Conservation (phyloP, 1,139 yeast species). For the Suzukiozyma palmioleophila region DNA sequence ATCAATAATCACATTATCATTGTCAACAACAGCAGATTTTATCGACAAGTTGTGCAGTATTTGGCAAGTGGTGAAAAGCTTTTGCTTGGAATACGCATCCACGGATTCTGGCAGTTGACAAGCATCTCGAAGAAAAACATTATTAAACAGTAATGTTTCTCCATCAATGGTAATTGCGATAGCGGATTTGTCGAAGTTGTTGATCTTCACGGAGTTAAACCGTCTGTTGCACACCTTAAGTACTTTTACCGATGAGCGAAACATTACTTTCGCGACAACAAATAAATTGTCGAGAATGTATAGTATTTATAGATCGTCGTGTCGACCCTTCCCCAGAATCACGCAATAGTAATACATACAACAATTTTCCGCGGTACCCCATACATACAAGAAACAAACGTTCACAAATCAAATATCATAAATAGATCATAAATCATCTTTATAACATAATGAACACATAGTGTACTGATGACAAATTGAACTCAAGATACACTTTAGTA, state of each 20-base stretch:
- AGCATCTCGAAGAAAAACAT: slow-evolving; percentile 63
- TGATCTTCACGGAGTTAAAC: slow-evolving; percentile 3
- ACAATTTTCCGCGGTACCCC: no score
- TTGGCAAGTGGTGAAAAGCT: slow-evolving; percentile 60
- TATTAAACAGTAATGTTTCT: slow-evolving; percentile 40
- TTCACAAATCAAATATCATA: no score
- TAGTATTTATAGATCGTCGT: no score
- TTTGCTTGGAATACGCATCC: slow-evolving; percentile 58
- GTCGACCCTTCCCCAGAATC: no score
- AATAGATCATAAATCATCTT: no score
- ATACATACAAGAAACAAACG: no score
- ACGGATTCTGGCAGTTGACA: slow-evolving; percentile 48
- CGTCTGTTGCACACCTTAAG: not conserved
- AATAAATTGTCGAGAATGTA: no score
- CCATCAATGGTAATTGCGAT: slow-evolving; percentile 20
- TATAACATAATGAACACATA: no score
- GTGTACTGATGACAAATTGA: no score
- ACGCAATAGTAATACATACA: no score
- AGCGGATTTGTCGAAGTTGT: slow-evolving; percentile 14
- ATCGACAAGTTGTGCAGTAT: slow-evolving; percentile 24
- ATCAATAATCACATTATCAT: slow-evolving; percentile 34
- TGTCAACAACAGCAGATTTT: slow-evolving; percentile 17
- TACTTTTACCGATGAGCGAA: not conserved
- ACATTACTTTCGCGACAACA: not conserved
- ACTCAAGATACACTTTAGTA: no score